A percentile compares a stretch with the other conserved stretches of the same genome.
These are phyloP conservation scores for Clonostachys rhizophaga DNA, from an alignment of 2,329 filamentous ascomycete genomes.

Conservation along the genomic window DNA sequence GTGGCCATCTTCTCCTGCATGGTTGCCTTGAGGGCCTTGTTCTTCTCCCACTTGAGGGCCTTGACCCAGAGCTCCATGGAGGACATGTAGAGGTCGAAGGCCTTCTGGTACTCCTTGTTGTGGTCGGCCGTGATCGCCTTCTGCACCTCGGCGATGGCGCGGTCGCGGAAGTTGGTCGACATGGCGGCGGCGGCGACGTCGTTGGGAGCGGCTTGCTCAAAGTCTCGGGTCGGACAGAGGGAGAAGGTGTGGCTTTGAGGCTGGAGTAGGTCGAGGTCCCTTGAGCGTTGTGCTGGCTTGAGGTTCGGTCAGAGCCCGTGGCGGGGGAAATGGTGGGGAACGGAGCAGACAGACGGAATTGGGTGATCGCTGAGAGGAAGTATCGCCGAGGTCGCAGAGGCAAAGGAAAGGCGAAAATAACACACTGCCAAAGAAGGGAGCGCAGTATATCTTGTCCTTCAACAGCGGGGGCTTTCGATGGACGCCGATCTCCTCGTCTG, in stretches of 20 bases:
- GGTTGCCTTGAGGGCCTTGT: constrained; percentile 93
- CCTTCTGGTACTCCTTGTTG: constrained; percentile 92
- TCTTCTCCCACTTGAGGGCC: constrained; percentile 99
- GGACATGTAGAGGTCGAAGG: constrained; percentile 93
- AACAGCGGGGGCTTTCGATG: no score
- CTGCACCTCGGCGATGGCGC: constrained; percentile 94
- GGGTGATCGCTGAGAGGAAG: background rate
- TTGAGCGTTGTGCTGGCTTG: background rate
- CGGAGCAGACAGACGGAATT: no score
- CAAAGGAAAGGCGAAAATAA: background rate
- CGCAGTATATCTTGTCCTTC: no score
- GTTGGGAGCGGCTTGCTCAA: constrained; percentile 1
- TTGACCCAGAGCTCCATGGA: constrained; percentile 98
- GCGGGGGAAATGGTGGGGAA: background rate
- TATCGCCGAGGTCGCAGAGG: constrained; percentile 4
- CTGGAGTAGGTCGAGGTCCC: background rate
- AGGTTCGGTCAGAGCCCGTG: background rate
- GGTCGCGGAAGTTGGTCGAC: constrained; percentile 96
- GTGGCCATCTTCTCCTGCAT: constrained; percentile 92
- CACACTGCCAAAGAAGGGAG: no score
- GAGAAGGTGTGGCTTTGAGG: background rate
- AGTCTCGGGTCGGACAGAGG: background rate
- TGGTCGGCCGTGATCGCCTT: constrained; percentile 97
- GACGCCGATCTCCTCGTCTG: no score
- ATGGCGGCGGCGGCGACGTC: constrained; percentile 43